phyloP scores from a whole-genome alignment of 225 moss, liverwort and hornwort genomes.

The Physcomitrellopsis africana region DNA sequence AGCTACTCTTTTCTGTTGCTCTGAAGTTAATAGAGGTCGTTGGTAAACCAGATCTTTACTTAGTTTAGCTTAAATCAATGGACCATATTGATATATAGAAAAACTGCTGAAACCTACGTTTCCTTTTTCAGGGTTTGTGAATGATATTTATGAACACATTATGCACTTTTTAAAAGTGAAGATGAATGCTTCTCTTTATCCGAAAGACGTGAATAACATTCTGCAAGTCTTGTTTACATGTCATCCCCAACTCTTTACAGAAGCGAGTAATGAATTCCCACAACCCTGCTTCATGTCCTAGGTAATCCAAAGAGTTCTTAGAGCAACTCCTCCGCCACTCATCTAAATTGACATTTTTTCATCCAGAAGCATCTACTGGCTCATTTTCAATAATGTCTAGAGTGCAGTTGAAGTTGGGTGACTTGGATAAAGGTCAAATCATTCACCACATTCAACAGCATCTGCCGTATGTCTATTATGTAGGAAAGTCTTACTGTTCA shows the following conservation, averaged over 20 bases:
- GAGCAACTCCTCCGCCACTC: neutral
- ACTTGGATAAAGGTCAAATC: neutral
- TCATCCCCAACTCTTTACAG: too few relatives aligned
- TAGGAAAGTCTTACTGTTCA: neutral
- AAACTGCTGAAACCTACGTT: conserved; percentile 20
- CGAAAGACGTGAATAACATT: neutral
- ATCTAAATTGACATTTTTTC: neutral
- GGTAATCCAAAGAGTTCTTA: neutral
- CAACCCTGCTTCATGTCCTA: neutral
- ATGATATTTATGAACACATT: neutral
- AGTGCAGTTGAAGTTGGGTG: conserved; percentile 5
- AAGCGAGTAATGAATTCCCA: neutral
- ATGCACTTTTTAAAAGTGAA: conserved; percentile 5
- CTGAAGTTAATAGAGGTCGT: conserved; percentile 23
- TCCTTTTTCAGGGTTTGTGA: conserved; percentile 3
- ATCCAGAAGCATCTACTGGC: neutral
- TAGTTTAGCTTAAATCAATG: neutral
- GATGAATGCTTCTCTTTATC: conserved; percentile 1
- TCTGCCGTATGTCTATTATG: too few relatives aligned
- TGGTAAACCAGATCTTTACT: conserved; percentile 5
- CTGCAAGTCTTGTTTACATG: neutral
- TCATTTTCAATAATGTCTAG: conserved; percentile 17
- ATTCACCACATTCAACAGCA: neutral
- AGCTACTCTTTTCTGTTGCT: conserved; percentile 23
- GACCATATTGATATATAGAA: conserved; percentile 14